Evolutionary conservation across 768 basidiomycete genomes (phyloP), one percentile per base, ranked within the genome.

Genomic region (Dioszegia aurantiaca): DNA sequence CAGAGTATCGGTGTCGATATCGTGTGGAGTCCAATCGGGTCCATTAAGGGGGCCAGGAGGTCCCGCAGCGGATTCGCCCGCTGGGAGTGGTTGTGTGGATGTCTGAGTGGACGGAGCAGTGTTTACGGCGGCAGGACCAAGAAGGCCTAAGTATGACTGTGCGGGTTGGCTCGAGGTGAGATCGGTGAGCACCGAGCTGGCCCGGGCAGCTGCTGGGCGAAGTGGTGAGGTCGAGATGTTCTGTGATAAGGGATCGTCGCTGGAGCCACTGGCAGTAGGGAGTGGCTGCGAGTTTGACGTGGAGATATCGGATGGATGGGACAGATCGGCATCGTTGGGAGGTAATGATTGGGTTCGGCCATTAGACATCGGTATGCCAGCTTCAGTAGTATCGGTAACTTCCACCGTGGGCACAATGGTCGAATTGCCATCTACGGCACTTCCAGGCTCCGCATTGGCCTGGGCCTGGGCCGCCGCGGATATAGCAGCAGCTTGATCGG

Each of bases 1-100:
- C 84, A 99, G 90, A 62, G 83, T 84, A 68, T 98, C 95, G 36
- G 98, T 80, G 74, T 97, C 92, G 82, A 97, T 86, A 69, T 93
- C 85, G 70, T 84, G 89, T 2, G 73, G 68, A 54, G 70, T 66
- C 70, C 69, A 70, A 59, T 59, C 47, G 58, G 23, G 10, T 23
- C 21, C 37, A n/a, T 11, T 17, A 39, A 19, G 37, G 40, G 42
- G 40, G 68, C 73, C 19, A 60, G 63, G 27, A 77, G 44, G 26
- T 12, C 31, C 21, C n/a, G 24, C 27, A 41, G 19, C 6, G 27
- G 37, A 30, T 21, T 6, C 33, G 33, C 6, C 14, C 6, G 40
- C 48, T 14, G 58, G 41, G 26, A 16, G 31, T 19, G 27, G 56
- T 4, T 43, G 44, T 9, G 24, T 42, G 40, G 40, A 42, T 8